phyloP scores from a whole-genome alignment of 2,329 filamentous ascomycete species.

The Ophiostoma triangulosporum region DNA sequence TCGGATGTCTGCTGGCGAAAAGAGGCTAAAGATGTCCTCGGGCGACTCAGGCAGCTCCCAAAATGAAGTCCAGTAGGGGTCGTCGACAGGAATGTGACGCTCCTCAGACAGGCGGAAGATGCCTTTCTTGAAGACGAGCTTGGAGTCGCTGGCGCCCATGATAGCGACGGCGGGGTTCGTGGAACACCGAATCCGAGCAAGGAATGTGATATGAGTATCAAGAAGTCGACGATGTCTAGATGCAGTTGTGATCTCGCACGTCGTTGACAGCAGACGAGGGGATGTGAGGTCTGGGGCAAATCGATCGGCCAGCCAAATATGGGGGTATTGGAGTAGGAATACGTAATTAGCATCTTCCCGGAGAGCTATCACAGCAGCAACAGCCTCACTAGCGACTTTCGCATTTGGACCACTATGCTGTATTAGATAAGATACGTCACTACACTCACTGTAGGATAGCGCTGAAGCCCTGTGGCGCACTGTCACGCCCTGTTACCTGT shows the following conservation, averaged over 20 bases:
- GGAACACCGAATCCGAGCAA: background rate
- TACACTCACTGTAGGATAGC: too few relatives aligned
- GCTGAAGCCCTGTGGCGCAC: background rate
- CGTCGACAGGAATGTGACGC: slow-evolving; percentile 71
- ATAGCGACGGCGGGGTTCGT: slow-evolving; percentile 13
- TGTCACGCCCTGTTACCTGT: too few relatives aligned
- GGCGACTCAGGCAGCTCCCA: slow-evolving; percentile 94
- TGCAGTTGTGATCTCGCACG: background rate
- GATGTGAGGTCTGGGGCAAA: background rate
- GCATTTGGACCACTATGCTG: background rate
- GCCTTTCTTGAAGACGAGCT: slow-evolving; percentile 96
- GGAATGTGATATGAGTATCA: background rate
- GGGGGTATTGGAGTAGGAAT: background rate
- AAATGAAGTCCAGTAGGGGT: slow-evolving; percentile 93
- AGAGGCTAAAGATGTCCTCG: slow-evolving; percentile 94
- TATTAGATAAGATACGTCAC: background rate
- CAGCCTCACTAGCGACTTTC: background rate
- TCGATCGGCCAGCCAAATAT: background rate
- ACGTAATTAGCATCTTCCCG: background rate
- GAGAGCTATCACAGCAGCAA: background rate
- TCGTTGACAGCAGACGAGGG: background rate
- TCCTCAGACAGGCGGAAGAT: slow-evolving; percentile 95
- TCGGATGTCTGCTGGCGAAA: slow-evolving; percentile 77
- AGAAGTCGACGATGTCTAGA: background rate
- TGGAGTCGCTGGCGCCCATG: slow-evolving; percentile 98